A percentile compares a stretch with the other conserved stretches of the same genome.
phyloP scores from a whole-genome alignment of 2,329 filamentous ascomycete species.

The Sporothrix protearum region DNA sequence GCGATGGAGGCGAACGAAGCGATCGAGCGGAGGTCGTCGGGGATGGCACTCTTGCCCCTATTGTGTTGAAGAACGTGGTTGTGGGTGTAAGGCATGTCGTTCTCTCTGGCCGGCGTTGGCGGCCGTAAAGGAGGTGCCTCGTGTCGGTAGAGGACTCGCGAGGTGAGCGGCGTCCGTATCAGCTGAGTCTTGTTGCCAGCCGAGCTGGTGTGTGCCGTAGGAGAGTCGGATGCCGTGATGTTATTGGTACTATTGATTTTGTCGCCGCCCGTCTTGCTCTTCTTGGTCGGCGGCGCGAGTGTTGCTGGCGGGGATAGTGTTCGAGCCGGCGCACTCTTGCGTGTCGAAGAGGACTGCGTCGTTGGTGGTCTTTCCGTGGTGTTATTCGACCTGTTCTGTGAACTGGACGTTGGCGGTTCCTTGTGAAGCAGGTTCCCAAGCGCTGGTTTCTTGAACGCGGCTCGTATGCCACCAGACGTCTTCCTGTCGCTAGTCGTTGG shows the following conservation, averaged over 20 bases:
- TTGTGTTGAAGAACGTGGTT: constrained; percentile 11
- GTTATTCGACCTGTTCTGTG: neutral
- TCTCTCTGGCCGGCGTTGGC: neutral
- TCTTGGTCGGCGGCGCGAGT: constrained; percentile 13
- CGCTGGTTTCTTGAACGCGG: constrained; percentile 49
- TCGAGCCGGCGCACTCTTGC: neutral
- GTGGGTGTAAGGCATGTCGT: neutral
- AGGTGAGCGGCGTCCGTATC: constrained; percentile 26
- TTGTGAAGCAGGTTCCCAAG: constrained; percentile 46
- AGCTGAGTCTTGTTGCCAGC: constrained; percentile 14
- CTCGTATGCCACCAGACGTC: constrained; percentile 40
- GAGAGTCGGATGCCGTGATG: neutral
- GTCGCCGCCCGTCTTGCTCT: constrained; percentile 2
- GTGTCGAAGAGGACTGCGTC: neutral
- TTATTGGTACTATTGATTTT: neutral
- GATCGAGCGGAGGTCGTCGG: constrained; percentile 46
- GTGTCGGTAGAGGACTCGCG: constrained; percentile 26
- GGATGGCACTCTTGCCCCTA: constrained; percentile 15
- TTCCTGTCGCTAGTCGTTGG: neutral
- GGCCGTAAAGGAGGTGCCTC: constrained; percentile 9
- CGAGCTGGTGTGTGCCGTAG: neutral
- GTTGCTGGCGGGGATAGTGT: neutral
- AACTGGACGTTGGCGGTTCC: constrained; percentile 1
- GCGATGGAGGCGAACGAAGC: constrained; percentile 48
- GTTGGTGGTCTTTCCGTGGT: neutral